Evolutionary conservation across 192 early-diverging fungal genomes (phyloP).

Genomic region (Podila clonocystis): DNA sequence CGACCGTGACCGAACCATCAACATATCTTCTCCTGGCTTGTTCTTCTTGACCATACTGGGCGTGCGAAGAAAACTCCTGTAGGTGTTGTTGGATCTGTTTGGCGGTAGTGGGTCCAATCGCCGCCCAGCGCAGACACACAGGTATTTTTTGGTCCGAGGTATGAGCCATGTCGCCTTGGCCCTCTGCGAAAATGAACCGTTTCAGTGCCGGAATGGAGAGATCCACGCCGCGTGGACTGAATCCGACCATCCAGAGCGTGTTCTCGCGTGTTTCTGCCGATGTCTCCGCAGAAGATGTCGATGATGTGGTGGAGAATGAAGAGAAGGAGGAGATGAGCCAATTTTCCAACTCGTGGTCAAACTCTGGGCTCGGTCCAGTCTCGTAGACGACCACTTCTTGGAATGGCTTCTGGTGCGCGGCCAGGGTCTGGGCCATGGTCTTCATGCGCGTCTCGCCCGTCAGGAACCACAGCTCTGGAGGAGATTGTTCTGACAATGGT

Average conservation of each 20-base stretch:
- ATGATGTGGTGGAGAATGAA: background rate
- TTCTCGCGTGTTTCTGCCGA: background rate
- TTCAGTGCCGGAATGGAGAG: background rate
- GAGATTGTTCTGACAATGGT: background rate
- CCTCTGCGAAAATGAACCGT: background rate
- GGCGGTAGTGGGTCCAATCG: conserved; percentile 36
- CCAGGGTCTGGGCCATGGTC: conserved; percentile 23
- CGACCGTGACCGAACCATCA: background rate
- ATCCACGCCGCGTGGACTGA: conserved; percentile 43
- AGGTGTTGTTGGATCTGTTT: conserved; percentile 30
- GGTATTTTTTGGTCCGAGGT: background rate
- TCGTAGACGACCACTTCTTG: conserved; percentile 34
- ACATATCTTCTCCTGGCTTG: too few relatives aligned
- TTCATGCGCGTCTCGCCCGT: conserved; percentile 36
- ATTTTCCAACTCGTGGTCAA: conserved; percentile 2
- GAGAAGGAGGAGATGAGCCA: background rate
- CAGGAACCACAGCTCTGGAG: conserved; percentile 38
- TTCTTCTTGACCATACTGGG: too few relatives aligned
- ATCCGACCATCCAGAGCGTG: conserved; percentile 35
- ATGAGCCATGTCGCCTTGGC: too few relatives aligned
- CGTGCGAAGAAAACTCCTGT: background rate
- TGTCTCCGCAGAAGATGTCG: background rate
- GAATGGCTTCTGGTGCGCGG: conserved; percentile 13
- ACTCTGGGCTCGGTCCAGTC: conserved; percentile 22
- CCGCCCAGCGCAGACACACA: conserved; percentile 11